Evolutionary conservation across 805 yeast genomes (phyloP), one percentile per base, ranked within the genome.

Genomic region (Ogataea nonfermentans): DNA sequence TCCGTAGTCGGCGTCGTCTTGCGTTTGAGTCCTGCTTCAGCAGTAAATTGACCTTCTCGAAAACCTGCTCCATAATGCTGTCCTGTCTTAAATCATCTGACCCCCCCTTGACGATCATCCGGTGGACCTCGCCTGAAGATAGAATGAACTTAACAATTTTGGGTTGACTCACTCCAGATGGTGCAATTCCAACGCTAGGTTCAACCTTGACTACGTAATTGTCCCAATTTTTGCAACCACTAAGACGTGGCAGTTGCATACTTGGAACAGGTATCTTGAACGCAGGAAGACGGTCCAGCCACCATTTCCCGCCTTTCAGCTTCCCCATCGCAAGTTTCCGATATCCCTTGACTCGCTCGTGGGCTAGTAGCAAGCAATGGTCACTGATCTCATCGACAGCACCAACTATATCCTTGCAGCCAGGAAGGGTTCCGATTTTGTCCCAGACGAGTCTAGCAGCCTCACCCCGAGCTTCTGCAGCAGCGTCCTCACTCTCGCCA

Each of bases 61-160:
- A 93, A 1, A 91, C 98, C 57, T 93, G 98, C 59, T 91, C 95
- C 99, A 93, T 95, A 41, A 93, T 87, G 0, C 95, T 85, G 63
- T 93, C 99, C 62, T 95, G 99, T 36, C 98, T 68, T 37, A 93
- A 66, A 62, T 93, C 99, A 63, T 93, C 99, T 8, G 86, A 74
- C 5, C 95, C 89, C 17, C 87, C 87, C 57, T 93, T 93, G 48
- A 90, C 64, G 13, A 93, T 66, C 56, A 83, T 72, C 40, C 69
- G 76, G 43, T 76, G 81, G 0, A 41, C 52, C 0, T 60, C 47
- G 0, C 98, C 98, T 52, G 79, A 73, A 0, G 80, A 69, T 11
- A 81, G 61, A 0, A 32, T 36, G 37, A 85, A 64, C 1, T 65
- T 72, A 36, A 81, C 68, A 35, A 95, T 83, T 56, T 91, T 91